These are phyloP conservation scores for Phytophthora citrophthora DNA, from an alignment of 352 stramenopile genomes.

Conservation along the genomic window DNA sequence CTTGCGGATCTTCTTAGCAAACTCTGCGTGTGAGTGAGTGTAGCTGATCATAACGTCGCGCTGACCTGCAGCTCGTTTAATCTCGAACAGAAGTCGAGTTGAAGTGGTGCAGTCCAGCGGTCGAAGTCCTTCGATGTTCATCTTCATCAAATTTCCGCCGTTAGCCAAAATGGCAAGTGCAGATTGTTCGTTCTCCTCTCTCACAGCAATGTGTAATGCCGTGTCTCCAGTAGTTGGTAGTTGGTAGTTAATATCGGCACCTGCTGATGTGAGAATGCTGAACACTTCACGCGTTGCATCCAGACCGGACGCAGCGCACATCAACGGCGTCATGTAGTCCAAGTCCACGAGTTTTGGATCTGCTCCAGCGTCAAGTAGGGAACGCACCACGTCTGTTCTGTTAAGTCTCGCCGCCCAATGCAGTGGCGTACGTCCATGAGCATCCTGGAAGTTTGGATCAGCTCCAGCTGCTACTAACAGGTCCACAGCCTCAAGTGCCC, in stretches of 20 bases:
- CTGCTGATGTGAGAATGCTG: conserved; percentile 50
- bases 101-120: conserved; percentile 83
- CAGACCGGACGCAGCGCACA: conserved; percentile 61
- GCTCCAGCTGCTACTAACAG: conserved; percentile 71
- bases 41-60: conserved; percentile 91
- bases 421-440: conserved; percentile 65
- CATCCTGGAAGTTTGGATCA: conserved; percentile 82
- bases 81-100: conserved; percentile 78
- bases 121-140: conserved; percentile 71
- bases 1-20: conserved; percentile 80
- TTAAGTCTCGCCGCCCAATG: conserved; percentile 83
- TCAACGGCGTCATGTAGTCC: conserved; percentile 71
- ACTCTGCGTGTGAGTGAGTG: conserved; percentile 83
- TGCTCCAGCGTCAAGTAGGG: conserved; percentile 49
- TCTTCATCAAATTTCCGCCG: conserved; percentile 77
- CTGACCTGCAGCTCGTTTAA: conserved; percentile 80
- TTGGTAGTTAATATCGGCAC: conserved; percentile 79
- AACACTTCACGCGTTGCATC: conserved; percentile 64
- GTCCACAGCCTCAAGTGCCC: conserved; percentile 60
- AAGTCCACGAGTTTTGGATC: conserved; percentile 56
- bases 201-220: conserved; percentile 75
- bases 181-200: conserved; percentile 66
- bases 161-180: conserved; percentile 73
- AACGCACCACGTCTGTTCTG: conserved; percentile 53
- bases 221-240: conserved; percentile 70